Percentiles rank a stretch among this genome's conserved stretches.
phyloP scores from a whole-genome alignment of 495 filamentous ascomycete genomes.

The Penicillium nucicola region DNA sequence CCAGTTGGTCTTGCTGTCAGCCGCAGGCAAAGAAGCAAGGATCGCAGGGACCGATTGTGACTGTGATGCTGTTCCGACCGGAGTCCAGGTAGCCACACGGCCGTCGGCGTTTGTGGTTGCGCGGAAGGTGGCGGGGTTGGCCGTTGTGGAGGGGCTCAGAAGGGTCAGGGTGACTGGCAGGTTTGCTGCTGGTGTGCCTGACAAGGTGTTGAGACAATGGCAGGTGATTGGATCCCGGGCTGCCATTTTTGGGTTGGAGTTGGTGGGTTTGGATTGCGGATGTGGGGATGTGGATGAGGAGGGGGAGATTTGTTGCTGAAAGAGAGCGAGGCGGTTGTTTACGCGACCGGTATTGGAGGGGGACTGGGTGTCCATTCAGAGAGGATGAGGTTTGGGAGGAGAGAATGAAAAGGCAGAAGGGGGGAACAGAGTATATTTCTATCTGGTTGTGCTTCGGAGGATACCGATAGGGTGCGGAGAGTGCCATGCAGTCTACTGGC shows the following conservation, averaged over 20 bases:
- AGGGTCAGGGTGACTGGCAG: constrained; percentile 57
- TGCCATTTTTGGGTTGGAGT: constrained; percentile 23
- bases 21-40: constrained; percentile 35
- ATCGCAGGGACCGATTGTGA: constrained; percentile 49
- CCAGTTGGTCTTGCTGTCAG: constrained; percentile 57
- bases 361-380: constrained; percentile 30
- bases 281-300: constrained; percentile 8
- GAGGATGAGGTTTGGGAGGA: neutral
- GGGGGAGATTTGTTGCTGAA: constrained; percentile 33
- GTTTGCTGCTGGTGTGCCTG: constrained; percentile 59
- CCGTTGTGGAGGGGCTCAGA: constrained; percentile 23
- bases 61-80: constrained; percentile 42
- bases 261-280: constrained; percentile 14
- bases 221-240: constrained; percentile 71
- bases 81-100: constrained; percentile 74
- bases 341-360: constrained; percentile 22
- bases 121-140: constrained; percentile 49
- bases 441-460: constrained; percentile 34
- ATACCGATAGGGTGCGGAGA: constrained; percentile 42
- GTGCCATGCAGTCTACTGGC: constrained; percentile 24
- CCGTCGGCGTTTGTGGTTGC: constrained; percentile 82
- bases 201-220: constrained; percentile 68
- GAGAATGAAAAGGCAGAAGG: neutral
- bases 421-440: constrained; percentile 21
- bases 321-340: constrained; percentile 36